Conservation (phyloP, 2,329 filamentous ascomycete species). For the Dothistroma pini region DNA sequence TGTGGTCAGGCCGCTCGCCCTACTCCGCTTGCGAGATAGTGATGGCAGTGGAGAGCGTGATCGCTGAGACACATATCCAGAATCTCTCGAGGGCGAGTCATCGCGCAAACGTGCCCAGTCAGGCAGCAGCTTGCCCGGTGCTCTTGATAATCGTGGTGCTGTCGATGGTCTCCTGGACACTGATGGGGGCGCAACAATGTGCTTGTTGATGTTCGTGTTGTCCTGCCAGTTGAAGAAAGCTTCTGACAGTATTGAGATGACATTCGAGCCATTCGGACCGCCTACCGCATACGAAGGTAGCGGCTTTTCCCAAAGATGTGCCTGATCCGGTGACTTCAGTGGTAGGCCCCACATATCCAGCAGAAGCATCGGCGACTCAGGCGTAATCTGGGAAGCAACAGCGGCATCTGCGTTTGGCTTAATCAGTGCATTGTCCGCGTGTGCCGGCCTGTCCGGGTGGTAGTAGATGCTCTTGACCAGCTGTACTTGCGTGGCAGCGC, state of each 20-base stretch:
- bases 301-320: slow-evolving; percentile 66
- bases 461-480: slow-evolving; percentile 78
- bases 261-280: slow-evolving; percentile 50
- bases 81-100: slow-evolving; percentile 31
- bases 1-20: slow-evolving; percentile 21
- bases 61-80: slow-evolving; percentile 31
- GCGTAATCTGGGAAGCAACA: slow-evolving; percentile 64
- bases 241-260: slow-evolving; percentile 71
- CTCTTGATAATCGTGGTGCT: slow-evolving; percentile 27
- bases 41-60: slow-evolving; percentile 22
- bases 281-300: slow-evolving; percentile 62
- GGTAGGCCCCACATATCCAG: slow-evolving; percentile 82
- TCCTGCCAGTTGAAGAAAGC: slow-evolving; percentile 75
- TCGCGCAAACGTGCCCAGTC: slow-evolving; percentile 31
- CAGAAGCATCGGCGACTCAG: slow-evolving; percentile 62
- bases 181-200: slow-evolving; percentile 48
- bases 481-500: slow-evolving; percentile 69
- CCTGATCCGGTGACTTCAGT: slow-evolving; percentile 59
- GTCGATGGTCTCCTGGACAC: slow-evolving; percentile 28
- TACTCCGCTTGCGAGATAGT: slow-evolving; percentile 24
- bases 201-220: slow-evolving; percentile 67
- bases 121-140: slow-evolving; percentile 28
- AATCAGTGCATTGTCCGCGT: slow-evolving; percentile 59
- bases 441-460: slow-evolving; percentile 37
- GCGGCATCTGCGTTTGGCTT: slow-evolving; percentile 53